phyloP scores from a whole-genome alignment of 768 basidiomycete genomes.

The Auricularia sp. region DNA sequence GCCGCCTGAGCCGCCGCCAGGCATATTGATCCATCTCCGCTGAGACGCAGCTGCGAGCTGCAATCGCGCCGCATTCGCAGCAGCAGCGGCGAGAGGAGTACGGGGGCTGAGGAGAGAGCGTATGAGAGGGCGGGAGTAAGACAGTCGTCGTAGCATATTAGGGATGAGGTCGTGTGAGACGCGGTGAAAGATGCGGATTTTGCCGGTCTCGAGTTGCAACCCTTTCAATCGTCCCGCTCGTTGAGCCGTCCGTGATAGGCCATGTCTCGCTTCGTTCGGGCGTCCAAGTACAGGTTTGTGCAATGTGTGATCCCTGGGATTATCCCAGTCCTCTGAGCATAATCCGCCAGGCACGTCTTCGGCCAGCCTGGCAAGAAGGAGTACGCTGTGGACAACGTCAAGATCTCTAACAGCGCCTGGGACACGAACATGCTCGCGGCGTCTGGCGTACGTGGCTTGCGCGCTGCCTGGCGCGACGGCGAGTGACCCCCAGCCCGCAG shows the following conservation, averaged over 20 bases:
- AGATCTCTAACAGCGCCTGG: constrained; percentile 85
- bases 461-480: background rate
- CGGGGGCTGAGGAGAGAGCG: too few species aligned
- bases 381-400: constrained; percentile 68
- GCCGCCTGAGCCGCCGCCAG: background rate
- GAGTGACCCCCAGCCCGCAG: constrained; percentile 21
- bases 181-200: too few species aligned
- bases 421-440: constrained; percentile 89
- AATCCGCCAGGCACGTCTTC: constrained; percentile 66
- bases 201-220: too few species aligned
- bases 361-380: constrained; percentile 83
- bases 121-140: too few species aligned
- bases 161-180: too few species aligned
- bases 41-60: too few species aligned
- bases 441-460: constrained; percentile 48
- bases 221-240: too few species aligned
- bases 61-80: too few species aligned
- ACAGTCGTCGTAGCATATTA: too few species aligned
- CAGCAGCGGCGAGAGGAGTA: too few species aligned
- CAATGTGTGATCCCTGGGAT: constrained; percentile 10
- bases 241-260: too few species aligned
- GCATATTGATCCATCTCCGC: background rate
- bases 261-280: constrained; percentile 81
- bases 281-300: constrained; percentile 76
- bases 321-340: constrained; percentile 3